Conservation (phyloP, 352 stramenopile genomes). For the Globisporangium yorkense region DNA sequence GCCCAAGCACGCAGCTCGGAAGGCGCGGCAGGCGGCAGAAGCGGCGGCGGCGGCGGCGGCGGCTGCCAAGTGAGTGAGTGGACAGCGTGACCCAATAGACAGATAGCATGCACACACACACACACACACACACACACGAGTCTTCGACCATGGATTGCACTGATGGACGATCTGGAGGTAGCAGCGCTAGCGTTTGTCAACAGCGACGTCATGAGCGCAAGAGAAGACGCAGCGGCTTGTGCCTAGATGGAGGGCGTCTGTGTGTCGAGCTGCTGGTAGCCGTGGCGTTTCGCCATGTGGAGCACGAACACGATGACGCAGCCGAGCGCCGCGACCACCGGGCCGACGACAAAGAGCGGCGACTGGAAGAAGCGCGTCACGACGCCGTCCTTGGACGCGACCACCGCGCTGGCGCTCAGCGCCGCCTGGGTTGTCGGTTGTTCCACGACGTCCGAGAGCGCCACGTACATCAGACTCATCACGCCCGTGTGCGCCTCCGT, state of each 20-base stretch:
- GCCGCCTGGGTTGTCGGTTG: constrained; percentile 1
- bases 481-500: constrained; percentile 65
- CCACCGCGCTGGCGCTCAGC: constrained; percentile 4
- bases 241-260: constrained; percentile 1
- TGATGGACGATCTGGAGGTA: not conserved
- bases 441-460: constrained; percentile 45
- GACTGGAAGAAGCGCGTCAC: constrained; percentile 5
- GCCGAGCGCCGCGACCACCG: constrained; percentile 19
- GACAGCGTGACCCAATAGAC: constrained; percentile 1
- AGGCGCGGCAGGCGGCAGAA: constrained; percentile 47
- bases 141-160: not conserved
- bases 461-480: constrained; percentile 79
- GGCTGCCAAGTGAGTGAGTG: not conserved
- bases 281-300: constrained; percentile 44
- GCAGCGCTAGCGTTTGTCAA: not conserved
- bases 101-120: constrained; percentile 2
- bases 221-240: too few relatives aligned
- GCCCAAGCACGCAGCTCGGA: constrained; percentile 64
- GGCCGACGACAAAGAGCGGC: constrained; percentile 15
- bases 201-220: not conserved
- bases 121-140: not conserved
- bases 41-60: constrained; percentile 20
- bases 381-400: constrained; percentile 1
- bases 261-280: constrained; percentile 38
- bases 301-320: constrained; percentile 19